phyloP scores from a whole-genome alignment of 345 rosid species.

The Corchorus olitorius region DNA sequence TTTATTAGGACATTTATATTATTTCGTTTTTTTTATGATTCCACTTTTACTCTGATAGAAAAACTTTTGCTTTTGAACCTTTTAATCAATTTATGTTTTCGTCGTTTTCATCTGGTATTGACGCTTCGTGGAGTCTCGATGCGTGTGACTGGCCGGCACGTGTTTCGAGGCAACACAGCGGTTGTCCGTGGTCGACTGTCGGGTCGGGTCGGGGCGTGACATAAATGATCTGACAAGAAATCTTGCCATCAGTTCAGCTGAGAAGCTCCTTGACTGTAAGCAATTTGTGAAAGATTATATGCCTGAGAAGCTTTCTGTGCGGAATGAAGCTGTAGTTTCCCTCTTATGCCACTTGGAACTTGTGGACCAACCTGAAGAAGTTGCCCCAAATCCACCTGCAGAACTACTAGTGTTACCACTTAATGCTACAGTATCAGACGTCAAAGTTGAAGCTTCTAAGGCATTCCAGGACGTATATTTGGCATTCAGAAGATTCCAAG shows the following conservation, averaged over 20 bases:
- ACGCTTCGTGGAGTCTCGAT: no score
- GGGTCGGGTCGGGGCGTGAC: no score
- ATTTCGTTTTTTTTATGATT: no score
- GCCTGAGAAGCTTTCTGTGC: slow-evolving; percentile 24
- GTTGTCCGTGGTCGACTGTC: no score
- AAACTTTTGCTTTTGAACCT: no score
- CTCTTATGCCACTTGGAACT: slow-evolving; percentile 52
- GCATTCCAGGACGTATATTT: slow-evolving; percentile 67
- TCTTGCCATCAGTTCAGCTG: slow-evolving; percentile 40
- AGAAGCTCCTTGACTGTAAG: slow-evolving; percentile 75
- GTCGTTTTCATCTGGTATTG: no score
- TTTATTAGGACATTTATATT: no score
- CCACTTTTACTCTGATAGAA: no score
- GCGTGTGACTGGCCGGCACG: no score
- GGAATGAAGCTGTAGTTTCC: slow-evolving; percentile 25
- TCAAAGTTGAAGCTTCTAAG: slow-evolving; percentile 50
- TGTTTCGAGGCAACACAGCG: no score
- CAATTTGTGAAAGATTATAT: slow-evolving; percentile 62
- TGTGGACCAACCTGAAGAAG: slow-evolving; percentile 36
- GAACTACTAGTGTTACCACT: slow-evolving; percentile 44
- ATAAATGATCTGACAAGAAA: slow-evolving; percentile 32
- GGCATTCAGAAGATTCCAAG: slow-evolving; percentile 54
- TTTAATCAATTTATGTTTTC: no score
- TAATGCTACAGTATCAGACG: slow-evolving; percentile 56
- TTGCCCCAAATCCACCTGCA: slow-evolving; percentile 36